phyloP scores from a whole-genome alignment of 345 rosid species.

The Populus pruinosa region DNA sequence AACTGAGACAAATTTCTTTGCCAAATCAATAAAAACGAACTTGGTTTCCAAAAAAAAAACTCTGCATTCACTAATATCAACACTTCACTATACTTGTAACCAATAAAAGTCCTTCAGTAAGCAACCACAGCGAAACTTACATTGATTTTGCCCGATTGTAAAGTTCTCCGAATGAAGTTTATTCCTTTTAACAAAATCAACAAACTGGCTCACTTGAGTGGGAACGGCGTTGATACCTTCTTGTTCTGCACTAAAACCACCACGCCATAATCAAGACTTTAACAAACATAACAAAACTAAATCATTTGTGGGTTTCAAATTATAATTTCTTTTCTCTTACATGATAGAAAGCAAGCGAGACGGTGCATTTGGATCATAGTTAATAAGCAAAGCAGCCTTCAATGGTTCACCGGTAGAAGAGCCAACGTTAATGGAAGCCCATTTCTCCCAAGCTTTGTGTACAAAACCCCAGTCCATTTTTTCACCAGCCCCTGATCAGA shows the following conservation, averaged over 20 bases:
- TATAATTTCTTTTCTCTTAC: slow-evolving; percentile 31
- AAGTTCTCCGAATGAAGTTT: slow-evolving; percentile 64
- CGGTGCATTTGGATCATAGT: slow-evolving; percentile 69
- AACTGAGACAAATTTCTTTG: not conserved
- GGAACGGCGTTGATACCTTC: slow-evolving; percentile 68
- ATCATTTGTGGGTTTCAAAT: no score
- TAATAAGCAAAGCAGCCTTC: slow-evolving; percentile 71
- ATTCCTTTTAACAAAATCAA: slow-evolving; percentile 62
- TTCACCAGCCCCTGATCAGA: not conserved
- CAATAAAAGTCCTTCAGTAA: not conserved
- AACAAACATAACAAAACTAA: no score
- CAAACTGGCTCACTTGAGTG: slow-evolving; percentile 48
- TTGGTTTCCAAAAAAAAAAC: no score
- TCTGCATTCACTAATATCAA: no score
- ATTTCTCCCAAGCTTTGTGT: slow-evolving; percentile 67
- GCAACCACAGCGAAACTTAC: slow-evolving; percentile 35
- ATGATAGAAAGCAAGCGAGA: slow-evolving; percentile 77
- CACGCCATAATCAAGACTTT: not conserved
- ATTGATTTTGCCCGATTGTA: slow-evolving; percentile 65
- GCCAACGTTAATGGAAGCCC: slow-evolving; percentile 58
- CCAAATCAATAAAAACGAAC: not conserved
- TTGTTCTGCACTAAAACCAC: slow-evolving; percentile 54
- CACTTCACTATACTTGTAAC: not conserved
- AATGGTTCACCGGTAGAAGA: slow-evolving; percentile 60
- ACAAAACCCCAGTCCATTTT: slow-evolving; percentile 67